Conservation (phyloP, 306 rosid genomes). For the Senna tora region DNA sequence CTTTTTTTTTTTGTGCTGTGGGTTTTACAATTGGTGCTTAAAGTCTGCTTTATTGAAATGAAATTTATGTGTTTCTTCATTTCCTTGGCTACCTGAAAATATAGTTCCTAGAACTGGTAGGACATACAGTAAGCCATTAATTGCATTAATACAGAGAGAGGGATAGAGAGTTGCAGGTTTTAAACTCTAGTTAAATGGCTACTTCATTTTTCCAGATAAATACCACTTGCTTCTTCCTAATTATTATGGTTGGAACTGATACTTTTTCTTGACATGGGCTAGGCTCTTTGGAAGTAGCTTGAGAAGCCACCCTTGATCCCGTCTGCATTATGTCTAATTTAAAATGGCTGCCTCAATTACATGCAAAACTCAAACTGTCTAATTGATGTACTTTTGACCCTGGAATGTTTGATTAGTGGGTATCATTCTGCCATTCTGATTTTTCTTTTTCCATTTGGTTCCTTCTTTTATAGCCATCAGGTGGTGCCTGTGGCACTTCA, state of each 20-base stretch:
- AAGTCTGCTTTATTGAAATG: background rate
- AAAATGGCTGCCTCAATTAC: background rate
- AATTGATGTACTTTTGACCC: background rate
- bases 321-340: background rate
- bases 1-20: background rate
- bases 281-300: background rate
- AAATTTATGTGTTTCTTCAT: background rate
- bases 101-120: background rate
- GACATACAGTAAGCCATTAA: background rate
- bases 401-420: background rate
- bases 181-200: background rate
- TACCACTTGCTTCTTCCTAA: background rate
- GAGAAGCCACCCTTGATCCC: background rate
- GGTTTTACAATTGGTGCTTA: background rate
- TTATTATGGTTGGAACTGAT: background rate
- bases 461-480: background rate
- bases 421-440: constrained; percentile 9
- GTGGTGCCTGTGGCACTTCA: constrained; percentile 12
- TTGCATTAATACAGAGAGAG: background rate
- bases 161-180: background rate
- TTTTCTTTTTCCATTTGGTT: constrained; percentile 4
- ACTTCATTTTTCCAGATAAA: background rate
- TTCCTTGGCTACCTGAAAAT: constrained; percentile 5
- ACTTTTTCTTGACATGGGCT: background rate
- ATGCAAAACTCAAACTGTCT: background rate